phyloP scores from a whole-genome alignment of 495 filamentous ascomycete species.

The Penicillium silybi region DNA sequence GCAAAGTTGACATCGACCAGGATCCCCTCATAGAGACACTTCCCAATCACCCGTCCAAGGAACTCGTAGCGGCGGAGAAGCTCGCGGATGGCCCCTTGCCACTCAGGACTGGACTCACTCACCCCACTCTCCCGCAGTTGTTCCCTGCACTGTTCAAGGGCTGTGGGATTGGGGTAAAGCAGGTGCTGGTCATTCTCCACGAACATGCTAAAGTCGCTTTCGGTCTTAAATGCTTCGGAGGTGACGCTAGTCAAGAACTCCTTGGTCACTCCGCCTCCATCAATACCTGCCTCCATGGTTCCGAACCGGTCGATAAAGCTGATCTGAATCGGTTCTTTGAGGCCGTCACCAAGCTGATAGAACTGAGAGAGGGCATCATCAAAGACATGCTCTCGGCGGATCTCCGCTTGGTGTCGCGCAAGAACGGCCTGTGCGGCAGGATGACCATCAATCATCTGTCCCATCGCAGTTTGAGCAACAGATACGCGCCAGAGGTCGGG shows the following conservation, averaged over 20 bases:
- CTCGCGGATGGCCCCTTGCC: constrained; percentile 54
- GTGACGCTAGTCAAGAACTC: constrained; percentile 93
- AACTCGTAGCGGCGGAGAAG: constrained; percentile 83
- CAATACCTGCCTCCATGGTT: constrained; percentile 85
- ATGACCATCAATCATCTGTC: constrained; percentile 32
- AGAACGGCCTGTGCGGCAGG: constrained; percentile 47
- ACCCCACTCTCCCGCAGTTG: constrained; percentile 51
- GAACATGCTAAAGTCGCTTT: constrained; percentile 57
- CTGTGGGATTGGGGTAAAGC: constrained; percentile 82
- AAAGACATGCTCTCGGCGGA: constrained; percentile 76
- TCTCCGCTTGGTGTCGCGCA: constrained; percentile 72
- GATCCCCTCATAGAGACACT: constrained; percentile 97
- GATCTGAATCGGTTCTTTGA: constrained; percentile 98
- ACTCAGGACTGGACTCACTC: constrained; percentile 50
- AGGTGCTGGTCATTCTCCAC: constrained; percentile 84
- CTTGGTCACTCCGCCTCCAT: constrained; percentile 96
- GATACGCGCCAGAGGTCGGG: constrained; percentile 75
- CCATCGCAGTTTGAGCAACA: constrained; percentile 41
- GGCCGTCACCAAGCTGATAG: constrained; percentile 70
- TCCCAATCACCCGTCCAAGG: constrained; percentile 85
- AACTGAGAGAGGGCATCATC: constrained; percentile 83
- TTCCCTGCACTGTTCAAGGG: constrained; percentile 68
- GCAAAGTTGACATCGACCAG: constrained; percentile 92
- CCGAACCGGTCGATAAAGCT: constrained; percentile 93
- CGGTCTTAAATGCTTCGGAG: constrained; percentile 73